Base-by-base conservation (phyloP, 1,284 basidiomycete species). In the Irpex lacteus region DNA sequence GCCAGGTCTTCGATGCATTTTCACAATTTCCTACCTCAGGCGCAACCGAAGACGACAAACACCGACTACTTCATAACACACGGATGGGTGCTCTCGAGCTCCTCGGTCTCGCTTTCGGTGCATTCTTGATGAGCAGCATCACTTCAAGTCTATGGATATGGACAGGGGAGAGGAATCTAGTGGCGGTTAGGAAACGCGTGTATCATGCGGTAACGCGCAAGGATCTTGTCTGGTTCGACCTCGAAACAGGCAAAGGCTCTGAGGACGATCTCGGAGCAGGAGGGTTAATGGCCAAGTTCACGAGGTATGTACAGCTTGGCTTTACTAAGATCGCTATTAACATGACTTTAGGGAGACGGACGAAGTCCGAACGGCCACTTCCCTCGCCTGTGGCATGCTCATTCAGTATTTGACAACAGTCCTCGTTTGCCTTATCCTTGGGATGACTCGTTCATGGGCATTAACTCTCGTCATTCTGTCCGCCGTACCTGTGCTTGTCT, bases 231-330 rank as follows among this genome's bases (percentile, higher is more conserved):
- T 96, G 95, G 95, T 96, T 94, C 74, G 94, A 97, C 75, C 77
- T 85, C 56, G 91, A 92, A 66, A 90, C 92, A 85, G 92, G 90
- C 57, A 80, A 83, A 55, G 85, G 86, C 18, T 90, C 92, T 85
- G 92, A 86, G 52, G 81, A 82, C 52, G 64, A 76, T 79, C 63
- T 91, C 61, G 94, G 95, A 65, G 94, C 95, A 58, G 96, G 92
- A 64, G 96, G 96, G 18, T 81, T 98, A 54, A 98, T 98, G 95
- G 89, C 94, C 60, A 94, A 95, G 73, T 98, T 98, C 74, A 87
- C 92, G 32, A 88, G 89, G 96, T 94, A 67, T 70, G 87, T 78
- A 7, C 2, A 58, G 62, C 47, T 49, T 34, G 37, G 63, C 44
- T 49, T 62, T 66, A 53, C 34, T 5, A n/a, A 13, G n/a, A 11